These are phyloP conservation scores for Podila clonocystis DNA, from an alignment of 192 early-diverging fungal genomes.

Conservation along the genomic window DNA sequence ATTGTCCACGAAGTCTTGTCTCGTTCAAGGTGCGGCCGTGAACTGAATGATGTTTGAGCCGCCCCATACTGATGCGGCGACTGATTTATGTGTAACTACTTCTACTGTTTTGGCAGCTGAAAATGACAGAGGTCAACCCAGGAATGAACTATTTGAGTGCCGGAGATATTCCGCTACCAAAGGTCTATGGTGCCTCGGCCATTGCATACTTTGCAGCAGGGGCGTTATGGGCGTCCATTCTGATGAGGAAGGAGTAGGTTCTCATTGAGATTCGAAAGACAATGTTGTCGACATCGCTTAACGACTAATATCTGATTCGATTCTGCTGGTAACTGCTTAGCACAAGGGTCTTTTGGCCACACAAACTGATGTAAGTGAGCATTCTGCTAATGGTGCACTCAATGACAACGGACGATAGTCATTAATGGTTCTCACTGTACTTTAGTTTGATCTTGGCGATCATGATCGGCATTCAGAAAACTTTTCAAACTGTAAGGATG, in stretches of 20 bases:
- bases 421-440: neutral
- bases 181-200: slow-evolving; percentile 51
- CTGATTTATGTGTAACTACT: neutral
- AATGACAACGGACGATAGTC: too few species aligned
- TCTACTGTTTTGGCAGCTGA: slow-evolving; percentile 31
- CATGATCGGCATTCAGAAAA: slow-evolving; percentile 61
- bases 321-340: neutral
- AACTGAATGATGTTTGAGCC: neutral
- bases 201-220: slow-evolving; percentile 50
- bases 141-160: slow-evolving; percentile 60
- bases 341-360: slow-evolving; percentile 58
- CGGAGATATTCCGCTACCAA: slow-evolving; percentile 61
- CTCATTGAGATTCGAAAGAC: neutral
- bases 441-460: slow-evolving; percentile 54
- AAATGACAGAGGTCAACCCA: slow-evolving; percentile 57
- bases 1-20: slow-evolving; percentile 52
- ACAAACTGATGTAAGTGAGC: slow-evolving; percentile 58
- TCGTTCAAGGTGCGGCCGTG: slow-evolving; percentile 45
- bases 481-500: slow-evolving; percentile 55
- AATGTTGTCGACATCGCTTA: neutral
- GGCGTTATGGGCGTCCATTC: slow-evolving; percentile 41
- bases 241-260: slow-evolving; percentile 35
- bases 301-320: neutral
- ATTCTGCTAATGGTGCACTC: too few species aligned
- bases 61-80: neutral